Percentiles rank a stretch among this genome's conserved stretches.
phyloP scores from a whole-genome alignment of 805 yeast genomes.

The Ogataea pignaliae region DNA sequence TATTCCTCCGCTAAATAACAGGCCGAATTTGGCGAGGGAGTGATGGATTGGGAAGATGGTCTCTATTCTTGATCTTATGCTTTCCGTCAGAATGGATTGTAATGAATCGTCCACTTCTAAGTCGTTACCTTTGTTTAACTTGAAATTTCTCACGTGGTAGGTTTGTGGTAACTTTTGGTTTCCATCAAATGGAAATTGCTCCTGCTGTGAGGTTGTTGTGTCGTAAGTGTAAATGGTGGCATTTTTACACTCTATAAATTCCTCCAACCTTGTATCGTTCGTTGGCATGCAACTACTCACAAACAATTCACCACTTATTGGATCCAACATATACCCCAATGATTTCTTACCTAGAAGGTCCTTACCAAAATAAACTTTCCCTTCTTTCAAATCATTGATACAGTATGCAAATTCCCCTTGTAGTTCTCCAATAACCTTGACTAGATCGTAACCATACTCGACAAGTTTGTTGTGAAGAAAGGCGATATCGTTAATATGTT shows the following conservation, averaged over 20 bases:
- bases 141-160: slow-evolving; percentile 11
- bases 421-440: slow-evolving; percentile 38
- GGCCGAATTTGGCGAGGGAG: slow-evolving; percentile 40
- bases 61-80: slow-evolving; percentile 49
- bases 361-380: slow-evolving; percentile 68
- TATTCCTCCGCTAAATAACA: slow-evolving; percentile 90
- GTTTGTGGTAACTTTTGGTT: slow-evolving; percentile 11
- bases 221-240: slow-evolving; percentile 47
- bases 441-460: slow-evolving; percentile 30
- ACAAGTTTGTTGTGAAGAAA: slow-evolving; percentile 40
- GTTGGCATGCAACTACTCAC: slow-evolving; percentile 46
- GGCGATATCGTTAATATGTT: slow-evolving; percentile 55
- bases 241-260: slow-evolving; percentile 51
- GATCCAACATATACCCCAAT: slow-evolving; percentile 39
- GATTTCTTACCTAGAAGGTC: slow-evolving; percentile 83
- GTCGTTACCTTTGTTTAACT: neutral
- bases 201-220: slow-evolving; percentile 16
- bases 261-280: slow-evolving; percentile 21
- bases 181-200: slow-evolving; percentile 11
- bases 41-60: slow-evolving; percentile 56
- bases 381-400: slow-evolving; percentile 39
- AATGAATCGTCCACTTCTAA: slow-evolving; percentile 16
- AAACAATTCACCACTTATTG: slow-evolving; percentile 31
- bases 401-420: slow-evolving; percentile 83
- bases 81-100: slow-evolving; percentile 25